These are phyloP conservation scores for Pseudopediastrum boryanum DNA, from an alignment of 139 green algal species.

Conservation along the genomic window DNA sequence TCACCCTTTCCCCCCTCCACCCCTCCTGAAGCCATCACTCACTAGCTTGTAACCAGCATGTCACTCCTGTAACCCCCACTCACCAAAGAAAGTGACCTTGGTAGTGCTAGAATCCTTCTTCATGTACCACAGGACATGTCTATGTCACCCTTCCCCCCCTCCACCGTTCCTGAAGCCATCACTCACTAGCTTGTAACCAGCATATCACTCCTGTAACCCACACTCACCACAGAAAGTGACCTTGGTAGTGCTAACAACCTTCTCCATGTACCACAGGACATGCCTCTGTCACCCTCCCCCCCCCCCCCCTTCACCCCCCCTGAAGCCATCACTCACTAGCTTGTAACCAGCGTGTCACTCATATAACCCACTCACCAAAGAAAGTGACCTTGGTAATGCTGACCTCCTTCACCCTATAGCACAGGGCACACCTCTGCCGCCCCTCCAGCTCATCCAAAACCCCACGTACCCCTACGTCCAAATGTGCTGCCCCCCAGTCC, in stretches of 20 bases:
- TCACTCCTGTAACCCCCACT: too few species aligned
- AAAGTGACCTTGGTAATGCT: background rate
- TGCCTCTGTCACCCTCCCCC: background rate
- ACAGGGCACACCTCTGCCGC: conserved; percentile 5
- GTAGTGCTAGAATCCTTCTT: too few species aligned
- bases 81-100: too few species aligned
- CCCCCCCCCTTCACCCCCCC: too few species aligned
- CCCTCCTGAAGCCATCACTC: too few species aligned
- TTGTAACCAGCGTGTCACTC: background rate
- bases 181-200: background rate
- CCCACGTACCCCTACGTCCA: too few species aligned
- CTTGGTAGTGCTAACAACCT: background rate
- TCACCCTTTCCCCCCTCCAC: too few species aligned
- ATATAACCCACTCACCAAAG: background rate
- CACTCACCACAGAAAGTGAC: background rate
- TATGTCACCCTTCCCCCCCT: background rate
- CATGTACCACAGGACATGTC: too few species aligned
- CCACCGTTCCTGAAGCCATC: background rate
- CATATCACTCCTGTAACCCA: background rate
- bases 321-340: too few species aligned
- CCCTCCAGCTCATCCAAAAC: background rate
- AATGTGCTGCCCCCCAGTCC: background rate
- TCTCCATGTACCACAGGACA: conserved; percentile 3
- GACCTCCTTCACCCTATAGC: background rate
- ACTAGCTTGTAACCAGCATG: too few species aligned